Percentiles rank a stretch among this genome's conserved stretches.
These are phyloP conservation scores for Phytopythium helicoides DNA, from an alignment of 352 stramenopile genomes.

Conservation along the genomic window DNA sequence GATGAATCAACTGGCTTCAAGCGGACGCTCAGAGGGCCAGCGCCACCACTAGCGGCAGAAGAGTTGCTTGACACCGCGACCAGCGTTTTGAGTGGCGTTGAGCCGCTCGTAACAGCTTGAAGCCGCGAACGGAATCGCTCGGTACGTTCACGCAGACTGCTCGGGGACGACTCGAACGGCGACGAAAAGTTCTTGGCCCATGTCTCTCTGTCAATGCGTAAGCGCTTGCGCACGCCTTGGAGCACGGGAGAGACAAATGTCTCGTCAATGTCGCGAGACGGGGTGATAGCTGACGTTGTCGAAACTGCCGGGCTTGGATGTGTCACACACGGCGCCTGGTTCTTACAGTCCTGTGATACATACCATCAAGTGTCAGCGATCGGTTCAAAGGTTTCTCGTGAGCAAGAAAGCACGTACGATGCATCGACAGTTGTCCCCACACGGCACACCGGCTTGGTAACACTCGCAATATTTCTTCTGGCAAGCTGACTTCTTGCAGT, in stretches of 20 bases:
- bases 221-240: constrained; percentile 46
- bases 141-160: constrained; percentile 43
- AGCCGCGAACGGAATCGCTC: constrained; percentile 52
- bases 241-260: constrained; percentile 65
- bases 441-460: constrained; percentile 89
- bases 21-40: constrained; percentile 14
- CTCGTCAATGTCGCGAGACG: constrained; percentile 36
- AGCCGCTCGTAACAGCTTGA: constrained; percentile 17
- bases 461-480: constrained; percentile 99
- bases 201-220: constrained; percentile 65
- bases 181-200: constrained; percentile 71
- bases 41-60: background rate
- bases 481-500: constrained; percentile 96
- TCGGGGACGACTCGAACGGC: constrained; percentile 55
- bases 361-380: constrained; percentile 6
- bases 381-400: background rate
- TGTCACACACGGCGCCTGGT: constrained; percentile 51
- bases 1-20: constrained; percentile 10
- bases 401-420: constrained; percentile 49
- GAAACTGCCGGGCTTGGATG: constrained; percentile 24
- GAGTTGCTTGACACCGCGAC: background rate
- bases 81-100: constrained; percentile 3
- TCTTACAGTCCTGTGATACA: constrained; percentile 67
- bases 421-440: constrained; percentile 88
- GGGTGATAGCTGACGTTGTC: constrained; percentile 19